Evolutionary conservation across 768 basidiomycete species (phyloP).

Genomic region (Phlegmacium glaucopus): DNA sequence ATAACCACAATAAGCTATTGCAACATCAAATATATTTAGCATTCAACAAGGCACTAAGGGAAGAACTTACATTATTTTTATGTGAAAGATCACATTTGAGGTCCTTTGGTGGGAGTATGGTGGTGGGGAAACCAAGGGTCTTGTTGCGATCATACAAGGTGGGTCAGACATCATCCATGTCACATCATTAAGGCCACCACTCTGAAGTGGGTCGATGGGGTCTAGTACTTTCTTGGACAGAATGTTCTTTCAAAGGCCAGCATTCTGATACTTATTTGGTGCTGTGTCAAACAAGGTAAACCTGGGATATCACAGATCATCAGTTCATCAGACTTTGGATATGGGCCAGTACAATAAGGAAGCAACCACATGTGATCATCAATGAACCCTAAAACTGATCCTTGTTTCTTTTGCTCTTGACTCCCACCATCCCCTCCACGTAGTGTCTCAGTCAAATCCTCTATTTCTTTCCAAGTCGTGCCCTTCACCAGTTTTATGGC

Average conservation of each 20-base stretch:
- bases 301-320: too few relatives aligned
- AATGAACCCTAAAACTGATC: too few relatives aligned
- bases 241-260: slow-evolving; percentile 4
- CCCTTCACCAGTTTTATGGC: too few relatives aligned
- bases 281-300: too few relatives aligned
- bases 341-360: slow-evolving; percentile 1
- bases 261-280: slow-evolving; percentile 8
- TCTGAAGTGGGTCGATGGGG: slow-evolving; percentile 2
- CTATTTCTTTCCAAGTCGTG: too few relatives aligned
- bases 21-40: too few relatives aligned
- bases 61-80: slow-evolving; percentile 8
- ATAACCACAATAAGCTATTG: too few relatives aligned
- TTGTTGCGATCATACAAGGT: background rate
- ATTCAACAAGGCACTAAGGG: too few relatives aligned
- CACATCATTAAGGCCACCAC: slow-evolving; percentile 17
- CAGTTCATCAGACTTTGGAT: too few relatives aligned
- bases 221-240: slow-evolving; percentile 7
- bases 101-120: background rate
- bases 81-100: slow-evolving; percentile 2
- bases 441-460: too few relatives aligned
- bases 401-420: too few relatives aligned
- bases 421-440: too few relatives aligned
- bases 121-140: background rate
- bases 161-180: slow-evolving; percentile 9
- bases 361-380: slow-evolving; percentile 2